Evolutionary conservation across 768 basidiomycete genomes (phyloP), one percentile per base, ranked within the genome.

Genomic region (Tulasnella sp.): DNA sequence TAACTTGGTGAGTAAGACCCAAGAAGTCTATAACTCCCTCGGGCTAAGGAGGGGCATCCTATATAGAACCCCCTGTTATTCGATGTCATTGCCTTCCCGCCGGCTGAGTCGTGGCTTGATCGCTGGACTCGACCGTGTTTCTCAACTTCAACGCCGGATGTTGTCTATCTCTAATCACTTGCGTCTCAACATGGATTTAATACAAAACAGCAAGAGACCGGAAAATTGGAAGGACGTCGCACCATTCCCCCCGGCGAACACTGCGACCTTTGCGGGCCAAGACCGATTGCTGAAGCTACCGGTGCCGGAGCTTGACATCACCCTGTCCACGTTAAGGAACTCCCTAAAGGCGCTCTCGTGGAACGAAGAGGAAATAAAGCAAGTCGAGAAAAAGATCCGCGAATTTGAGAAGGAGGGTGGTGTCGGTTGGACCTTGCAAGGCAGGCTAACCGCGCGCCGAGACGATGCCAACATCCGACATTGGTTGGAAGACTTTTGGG

Each of bases 401-500:
- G 85, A 87, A 3, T 93, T 95, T 80, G 90, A 86, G 86, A 70
- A 83, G 82, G 4, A 87, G 83, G 5, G 84, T 87, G 82, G 74
- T 0, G 55, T 82, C 0, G 82, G 83, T 0, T 77, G 80, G 57
- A 81, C 74, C 0, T 87, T 97, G 42, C 95, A 97, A 79, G 82
- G 86, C 69, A 84, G 91, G 39, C 84, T 98, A 77, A 84, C 90
- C 79, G 83, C 87, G 57, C 86, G 89, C 67, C 87, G 89, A 23
- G 85, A 85, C 35, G 87, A 88, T 79, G 85, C 84, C 37, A 87
- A 88, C 79, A 88, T 85, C 69, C 86, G 87, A 48, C 92, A 94
- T 81, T 98, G 96, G 96, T 86, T 98, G 35, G 93, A 94, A 81
- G 89, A 93, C 78, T 98, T 96, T 95, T 98, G 96, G 96, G 95